Evolutionary conservation across 164 flowering plant species (phyloP).

Genomic region (Stephania cephalantha): DNA sequence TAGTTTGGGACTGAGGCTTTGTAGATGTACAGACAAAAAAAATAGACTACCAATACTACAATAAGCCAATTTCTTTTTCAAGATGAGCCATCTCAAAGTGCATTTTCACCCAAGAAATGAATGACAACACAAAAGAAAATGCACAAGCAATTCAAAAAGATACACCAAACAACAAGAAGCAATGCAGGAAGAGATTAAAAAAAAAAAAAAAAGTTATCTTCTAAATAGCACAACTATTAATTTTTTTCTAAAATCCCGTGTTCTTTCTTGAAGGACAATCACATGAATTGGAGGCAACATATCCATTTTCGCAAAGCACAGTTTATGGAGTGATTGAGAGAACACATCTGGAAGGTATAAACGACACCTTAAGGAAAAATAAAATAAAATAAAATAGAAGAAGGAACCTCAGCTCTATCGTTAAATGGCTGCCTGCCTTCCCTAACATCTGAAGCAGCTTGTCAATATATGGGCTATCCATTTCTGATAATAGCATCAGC

Average conservation of each 20-base stretch:
- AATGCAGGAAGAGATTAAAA: neutral
- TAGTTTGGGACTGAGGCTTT: too few relatives aligned
- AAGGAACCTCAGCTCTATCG: constrained; percentile 51
- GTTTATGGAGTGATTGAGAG: neutral
- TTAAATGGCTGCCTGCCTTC: constrained; percentile 51
- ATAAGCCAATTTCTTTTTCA: neutral
- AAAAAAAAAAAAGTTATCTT: too few relatives aligned
- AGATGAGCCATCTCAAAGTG: neutral
- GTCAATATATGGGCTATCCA: constrained; percentile 28
- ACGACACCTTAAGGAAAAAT: neutral
- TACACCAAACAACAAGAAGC: neutral
- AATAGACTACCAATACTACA: neutral
- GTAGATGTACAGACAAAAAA: too few relatives aligned
- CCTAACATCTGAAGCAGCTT: constrained; percentile 56
- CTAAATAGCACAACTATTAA: neutral
- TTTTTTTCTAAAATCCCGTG: neutral
- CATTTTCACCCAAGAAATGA: neutral
- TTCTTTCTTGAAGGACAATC: neutral
- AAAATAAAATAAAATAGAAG: constrained; percentile 2
- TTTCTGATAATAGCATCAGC: constrained; percentile 34
- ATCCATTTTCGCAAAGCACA: neutral
- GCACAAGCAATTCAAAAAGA: neutral
- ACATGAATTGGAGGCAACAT: neutral
- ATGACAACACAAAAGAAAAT: neutral
- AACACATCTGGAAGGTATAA: neutral